Percentiles rank a stretch among this genome's conserved stretches.
Evolutionary conservation across 164 flowering plant species (phyloP).

Genomic region (Umbilicus rupestris): DNA sequence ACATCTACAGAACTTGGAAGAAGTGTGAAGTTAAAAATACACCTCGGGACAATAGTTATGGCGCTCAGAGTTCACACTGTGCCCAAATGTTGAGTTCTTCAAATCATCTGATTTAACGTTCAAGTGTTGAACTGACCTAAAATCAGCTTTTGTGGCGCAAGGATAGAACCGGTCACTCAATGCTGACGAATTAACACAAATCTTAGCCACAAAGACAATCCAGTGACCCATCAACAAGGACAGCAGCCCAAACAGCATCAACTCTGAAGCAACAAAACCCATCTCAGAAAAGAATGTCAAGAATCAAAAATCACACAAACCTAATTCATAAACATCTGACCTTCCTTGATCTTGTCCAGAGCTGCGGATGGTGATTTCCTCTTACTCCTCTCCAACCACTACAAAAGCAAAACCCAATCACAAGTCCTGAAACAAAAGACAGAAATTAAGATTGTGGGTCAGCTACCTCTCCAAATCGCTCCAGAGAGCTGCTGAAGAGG

Average conservation of each 20-base stretch:
- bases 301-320: constrained; percentile 4
- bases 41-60: constrained; percentile 59
- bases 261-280: constrained; percentile 37
- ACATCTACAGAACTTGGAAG: not conserved
- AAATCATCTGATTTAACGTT: constrained; percentile 14
- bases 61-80: constrained; percentile 11
- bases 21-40: not conserved
- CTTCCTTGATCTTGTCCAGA: constrained; percentile 73
- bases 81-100: constrained; percentile 22
- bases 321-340: constrained; percentile 18
- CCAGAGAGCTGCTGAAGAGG: constrained; percentile 36
- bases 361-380: constrained; percentile 73
- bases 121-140: constrained; percentile 1
- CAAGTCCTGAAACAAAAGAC: not conserved
- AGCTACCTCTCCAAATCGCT: constrained; percentile 40
- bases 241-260: constrained; percentile 75
- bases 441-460: not conserved
- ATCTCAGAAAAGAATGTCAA: constrained; percentile 2
- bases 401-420: not conserved
- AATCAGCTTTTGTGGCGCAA: constrained; percentile 24
- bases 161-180: constrained; percentile 54
- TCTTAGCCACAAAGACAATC: constrained; percentile 57
- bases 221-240: constrained; percentile 88
- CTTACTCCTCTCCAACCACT: constrained; percentile 76
- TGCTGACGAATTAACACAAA: constrained; percentile 59